Base-by-base conservation (phyloP, 31 red algal genomes). In the Asparagopsis taxiformis region DNA sequence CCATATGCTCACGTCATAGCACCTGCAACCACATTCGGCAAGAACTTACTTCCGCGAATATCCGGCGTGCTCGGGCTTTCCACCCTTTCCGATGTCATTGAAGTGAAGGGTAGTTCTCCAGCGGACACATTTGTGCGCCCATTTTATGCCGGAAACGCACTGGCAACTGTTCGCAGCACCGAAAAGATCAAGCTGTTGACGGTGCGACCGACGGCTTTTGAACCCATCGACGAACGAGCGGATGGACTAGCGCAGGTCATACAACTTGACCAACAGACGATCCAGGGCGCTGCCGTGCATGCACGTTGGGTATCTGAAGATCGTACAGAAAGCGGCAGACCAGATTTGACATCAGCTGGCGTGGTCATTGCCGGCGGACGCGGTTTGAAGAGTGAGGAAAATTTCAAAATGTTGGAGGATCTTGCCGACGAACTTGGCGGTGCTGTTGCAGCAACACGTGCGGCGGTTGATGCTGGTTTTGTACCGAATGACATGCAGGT, bases 111-210 rank as follows among this genome's bases (percentile, higher is more conserved):
- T 17, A 8, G 8, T 22, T 58, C 54, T 22, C 66, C 57, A 39
- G 31, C 79, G 43, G 53, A 62, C 17, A 70, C 76, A 28, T 94
- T 91, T 62, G 85, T 94, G 37, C 67, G 91, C 15, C 95, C 95
- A 11, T 87, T 99, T 36, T 99, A 99, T 51, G 95, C 95, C 0
- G 95, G 95, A 44, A 99, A 94, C 68, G 85, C 80, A 6, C 38
- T 99, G 15, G 91, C 84, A 36, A 90, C 65, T 3, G 95, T 94
- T 35, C 62, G 68, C 31, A 61, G 41, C 24, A 73, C 56, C 11
- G 93, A 97, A 25, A 33, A 36, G 26, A 35, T 82, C 8, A 87
- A 86, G 51, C 55, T 90, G 25, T 19, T 90, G 6, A 99, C 91
- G 2, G 81, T 99, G 36, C 84, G 95, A 25, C 44, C 82, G 0